These are phyloP conservation scores for Aegilops sharonensis DNA, from an alignment of 176 grass and related monocot species.

Conservation along the genomic window DNA sequence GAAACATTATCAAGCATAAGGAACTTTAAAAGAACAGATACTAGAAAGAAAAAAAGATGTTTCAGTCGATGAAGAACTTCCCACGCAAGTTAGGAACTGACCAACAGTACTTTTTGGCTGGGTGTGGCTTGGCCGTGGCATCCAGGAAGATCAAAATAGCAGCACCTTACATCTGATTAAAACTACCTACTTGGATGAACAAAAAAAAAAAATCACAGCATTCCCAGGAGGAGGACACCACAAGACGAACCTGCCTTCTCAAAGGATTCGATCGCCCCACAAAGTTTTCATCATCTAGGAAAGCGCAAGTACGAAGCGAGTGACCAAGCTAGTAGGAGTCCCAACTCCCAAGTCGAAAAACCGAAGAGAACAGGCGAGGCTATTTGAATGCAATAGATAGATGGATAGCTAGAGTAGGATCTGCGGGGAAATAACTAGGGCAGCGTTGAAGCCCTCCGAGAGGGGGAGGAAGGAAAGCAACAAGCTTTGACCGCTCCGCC, in stretches of 20 bases:
- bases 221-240: not conserved
- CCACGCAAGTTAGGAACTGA: conserved; percentile 30
- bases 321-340: no score
- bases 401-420: conserved; percentile 45
- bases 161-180: conserved; percentile 21
- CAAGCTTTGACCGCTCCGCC: conserved; percentile 58
- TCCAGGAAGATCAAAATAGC: conserved; percentile 28
- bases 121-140: conserved; percentile 25
- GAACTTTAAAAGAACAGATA: not conserved
- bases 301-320: not conserved
- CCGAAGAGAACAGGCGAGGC: conserved; percentile 18
- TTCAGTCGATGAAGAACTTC: conserved; percentile 37
- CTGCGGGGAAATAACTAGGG: conserved; percentile 44
- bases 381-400: conserved; percentile 34
- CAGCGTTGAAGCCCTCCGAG: conserved; percentile 46
- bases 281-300: conserved; percentile 17
- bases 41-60: conserved; percentile 13
- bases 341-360: conserved; percentile 1
- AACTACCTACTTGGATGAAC: conserved; percentile 1
- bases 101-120: conserved; percentile 16
- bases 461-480: conserved; percentile 47
- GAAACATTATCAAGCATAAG: conserved; percentile 6
- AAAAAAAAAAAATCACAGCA: conserved; percentile 9
- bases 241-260: not conserved
- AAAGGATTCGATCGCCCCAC: conserved; percentile 12